phyloP scores from a whole-genome alignment of 2,329 filamentous ascomycete genomes.

The Huntiella abstrusa region DNA sequence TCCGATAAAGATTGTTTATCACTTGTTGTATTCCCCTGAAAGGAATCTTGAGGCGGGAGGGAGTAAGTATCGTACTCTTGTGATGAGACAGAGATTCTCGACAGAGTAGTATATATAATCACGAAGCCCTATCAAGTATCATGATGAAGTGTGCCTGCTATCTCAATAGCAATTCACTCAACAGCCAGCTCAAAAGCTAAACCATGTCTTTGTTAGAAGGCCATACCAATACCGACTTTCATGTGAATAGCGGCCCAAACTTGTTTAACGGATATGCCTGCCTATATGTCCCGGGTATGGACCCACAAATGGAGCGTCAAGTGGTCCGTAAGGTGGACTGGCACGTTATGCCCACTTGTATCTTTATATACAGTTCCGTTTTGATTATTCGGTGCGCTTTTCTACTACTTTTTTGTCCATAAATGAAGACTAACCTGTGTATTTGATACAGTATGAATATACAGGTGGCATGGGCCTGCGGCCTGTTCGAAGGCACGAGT shows the following conservation, averaged over 20 bases:
- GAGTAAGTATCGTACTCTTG: too few species aligned
- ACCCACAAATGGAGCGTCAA: conserved; percentile 1
- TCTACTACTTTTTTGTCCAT: too few species aligned
- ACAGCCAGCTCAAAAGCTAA: not conserved
- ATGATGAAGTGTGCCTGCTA: not conserved
- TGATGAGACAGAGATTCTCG: too few species aligned
- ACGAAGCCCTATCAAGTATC: not conserved
- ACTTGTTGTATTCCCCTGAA: too few species aligned
- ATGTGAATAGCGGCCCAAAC: too few species aligned
- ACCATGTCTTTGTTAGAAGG: not conserved
- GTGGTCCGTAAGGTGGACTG: not conserved
- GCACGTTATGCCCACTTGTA: conserved; percentile 1
- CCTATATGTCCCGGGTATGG: conserved; percentile 2
- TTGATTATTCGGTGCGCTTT: not conserved
- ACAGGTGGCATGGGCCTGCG: too few species aligned
- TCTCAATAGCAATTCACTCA: not conserved
- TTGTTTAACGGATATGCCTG: not conserved
- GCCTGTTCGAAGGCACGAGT: too few species aligned
- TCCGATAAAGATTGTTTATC: too few species aligned
- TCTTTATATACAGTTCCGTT: not conserved
- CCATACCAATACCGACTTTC: not conserved
- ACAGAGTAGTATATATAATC: too few species aligned
- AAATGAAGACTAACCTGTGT: too few species aligned
- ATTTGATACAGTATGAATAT: too few species aligned
- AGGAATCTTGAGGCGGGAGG: too few species aligned